These are phyloP conservation scores for Psilocybe azurescens DNA, from an alignment of 768 basidiomycete species.

Conservation along the genomic window DNA sequence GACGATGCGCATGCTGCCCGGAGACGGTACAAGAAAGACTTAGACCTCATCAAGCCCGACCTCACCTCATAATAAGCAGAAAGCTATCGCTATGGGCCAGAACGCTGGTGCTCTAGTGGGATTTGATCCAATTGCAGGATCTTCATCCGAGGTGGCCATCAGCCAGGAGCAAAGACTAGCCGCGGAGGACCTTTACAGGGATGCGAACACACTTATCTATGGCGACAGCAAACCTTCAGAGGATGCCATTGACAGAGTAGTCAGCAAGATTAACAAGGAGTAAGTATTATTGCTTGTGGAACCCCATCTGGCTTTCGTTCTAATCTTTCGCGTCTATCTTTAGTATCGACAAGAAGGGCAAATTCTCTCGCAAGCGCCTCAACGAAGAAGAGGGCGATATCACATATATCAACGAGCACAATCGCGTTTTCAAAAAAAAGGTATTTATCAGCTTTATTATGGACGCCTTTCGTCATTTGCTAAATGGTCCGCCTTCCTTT, in stretches of 20 bases:
- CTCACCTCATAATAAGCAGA: slow-evolving; percentile 86
- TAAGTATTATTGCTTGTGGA: slow-evolving; percentile 44
- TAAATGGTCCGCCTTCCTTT: not conserved
- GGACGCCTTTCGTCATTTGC: not conserved
- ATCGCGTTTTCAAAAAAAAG: slow-evolving; percentile 99
- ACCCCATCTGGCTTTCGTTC: slow-evolving; percentile 12
- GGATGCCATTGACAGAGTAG: slow-evolving; percentile 93
- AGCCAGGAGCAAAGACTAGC: slow-evolving; percentile 70
- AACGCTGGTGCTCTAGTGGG: slow-evolving; percentile 70
- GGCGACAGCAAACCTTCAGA: slow-evolving; percentile 96
- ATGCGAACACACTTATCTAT: slow-evolving; percentile 91
- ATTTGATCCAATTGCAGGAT: slow-evolving; percentile 58
- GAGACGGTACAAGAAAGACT: slow-evolving; percentile 89
- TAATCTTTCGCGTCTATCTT: not conserved
- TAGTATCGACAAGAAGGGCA: slow-evolving; percentile 89
- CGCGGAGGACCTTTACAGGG: slow-evolving; percentile 86
- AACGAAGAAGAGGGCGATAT: slow-evolving; percentile 97
- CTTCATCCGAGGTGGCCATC: slow-evolving; percentile 29
- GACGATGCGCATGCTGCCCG: slow-evolving; percentile 92
- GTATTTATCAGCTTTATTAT: slow-evolving; percentile 37
- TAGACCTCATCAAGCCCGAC: slow-evolving; percentile 89
- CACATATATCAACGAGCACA: slow-evolving; percentile 99
- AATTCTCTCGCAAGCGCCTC: slow-evolving; percentile 85
- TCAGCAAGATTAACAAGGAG: slow-evolving; percentile 93
- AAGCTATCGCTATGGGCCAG: slow-evolving; percentile 82